Conservation (phyloP, 1,284 basidiomycete species). For the Heimioporus retisporus region DNA sequence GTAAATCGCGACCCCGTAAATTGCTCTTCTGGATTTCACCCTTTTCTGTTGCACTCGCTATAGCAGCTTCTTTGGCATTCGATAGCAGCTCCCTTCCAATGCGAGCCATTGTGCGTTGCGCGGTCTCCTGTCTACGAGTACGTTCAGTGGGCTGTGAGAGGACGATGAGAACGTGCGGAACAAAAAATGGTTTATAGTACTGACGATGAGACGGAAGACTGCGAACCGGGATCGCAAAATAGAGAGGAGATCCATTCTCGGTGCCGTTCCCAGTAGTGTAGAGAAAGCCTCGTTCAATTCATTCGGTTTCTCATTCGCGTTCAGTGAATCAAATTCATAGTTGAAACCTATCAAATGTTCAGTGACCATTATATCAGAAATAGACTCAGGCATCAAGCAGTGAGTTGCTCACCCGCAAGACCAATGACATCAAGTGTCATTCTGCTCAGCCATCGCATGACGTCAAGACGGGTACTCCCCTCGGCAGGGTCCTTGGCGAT, state of each 20-base stretch:
- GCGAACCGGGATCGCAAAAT: conserved; percentile 52
- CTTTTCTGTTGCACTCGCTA: conserved; percentile 32
- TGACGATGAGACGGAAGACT: conserved; percentile 53
- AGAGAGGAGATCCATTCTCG: conserved; percentile 36
- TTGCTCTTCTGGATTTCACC: conserved; percentile 42
- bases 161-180: not conserved
- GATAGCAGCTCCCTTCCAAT: conserved; percentile 58
- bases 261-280: conserved; percentile 47
- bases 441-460: conserved; percentile 64
- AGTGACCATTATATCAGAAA: not conserved
- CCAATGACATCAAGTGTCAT: conserved; percentile 78
- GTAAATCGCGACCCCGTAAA: conserved; percentile 54
- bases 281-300: conserved; percentile 61
- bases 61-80: conserved; percentile 55
- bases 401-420: conserved; percentile 59
- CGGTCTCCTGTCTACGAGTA: conserved; percentile 18
- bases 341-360: not conserved
- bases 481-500: conserved; percentile 33
- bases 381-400: not conserved
- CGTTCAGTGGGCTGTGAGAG: conserved; percentile 29
- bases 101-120: conserved; percentile 37
- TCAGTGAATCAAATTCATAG: conserved; percentile 61
- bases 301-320: conserved; percentile 46
- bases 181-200: conserved; percentile 23
- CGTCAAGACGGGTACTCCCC: conserved; percentile 49